Evolutionary conservation across 1,284 basidiomycete species (phyloP).

Genomic region (Malassezia japonica): DNA sequence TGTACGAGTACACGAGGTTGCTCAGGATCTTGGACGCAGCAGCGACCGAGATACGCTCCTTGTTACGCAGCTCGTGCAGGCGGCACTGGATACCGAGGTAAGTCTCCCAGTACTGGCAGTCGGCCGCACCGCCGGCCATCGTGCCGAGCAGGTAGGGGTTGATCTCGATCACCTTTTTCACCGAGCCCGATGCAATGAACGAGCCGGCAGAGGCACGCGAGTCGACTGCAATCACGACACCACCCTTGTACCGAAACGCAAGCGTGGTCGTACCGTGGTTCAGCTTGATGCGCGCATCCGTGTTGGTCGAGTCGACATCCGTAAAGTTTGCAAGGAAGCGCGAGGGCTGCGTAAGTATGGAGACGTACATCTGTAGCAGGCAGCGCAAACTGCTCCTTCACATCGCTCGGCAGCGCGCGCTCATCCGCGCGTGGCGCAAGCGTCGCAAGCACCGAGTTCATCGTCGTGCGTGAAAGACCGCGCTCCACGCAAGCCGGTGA

Average conservation of each 20-base stretch:
- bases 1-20: conserved; percentile 95
- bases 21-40: conserved; percentile 95
- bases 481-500: conserved; percentile 13
- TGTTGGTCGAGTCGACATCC: conserved; percentile 46
- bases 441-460: conserved; percentile 9
- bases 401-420: neutral
- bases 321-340: conserved; percentile 45
- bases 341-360: conserved; percentile 22
- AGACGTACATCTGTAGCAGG: conserved; percentile 8
- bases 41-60: conserved; percentile 94
- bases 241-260: conserved; percentile 91
- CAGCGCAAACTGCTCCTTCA: conserved; percentile 2
- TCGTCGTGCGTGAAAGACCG: neutral
- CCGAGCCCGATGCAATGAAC: conserved; percentile 66
- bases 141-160: conserved; percentile 96
- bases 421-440: neutral
- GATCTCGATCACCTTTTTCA: conserved; percentile 78
- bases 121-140: conserved; percentile 90
- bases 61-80: conserved; percentile 90
- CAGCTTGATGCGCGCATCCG: conserved; percentile 68
- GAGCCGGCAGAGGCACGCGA: conserved; percentile 92
- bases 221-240: conserved; percentile 95
- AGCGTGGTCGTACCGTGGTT: conserved; percentile 97
- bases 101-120: conserved; percentile 53
- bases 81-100: conserved; percentile 97